Evolutionary conservation across 257 asterid genomes (phyloP), one percentile per base, ranked within the genome.

Genomic region (Forsythia viridissima): DNA sequence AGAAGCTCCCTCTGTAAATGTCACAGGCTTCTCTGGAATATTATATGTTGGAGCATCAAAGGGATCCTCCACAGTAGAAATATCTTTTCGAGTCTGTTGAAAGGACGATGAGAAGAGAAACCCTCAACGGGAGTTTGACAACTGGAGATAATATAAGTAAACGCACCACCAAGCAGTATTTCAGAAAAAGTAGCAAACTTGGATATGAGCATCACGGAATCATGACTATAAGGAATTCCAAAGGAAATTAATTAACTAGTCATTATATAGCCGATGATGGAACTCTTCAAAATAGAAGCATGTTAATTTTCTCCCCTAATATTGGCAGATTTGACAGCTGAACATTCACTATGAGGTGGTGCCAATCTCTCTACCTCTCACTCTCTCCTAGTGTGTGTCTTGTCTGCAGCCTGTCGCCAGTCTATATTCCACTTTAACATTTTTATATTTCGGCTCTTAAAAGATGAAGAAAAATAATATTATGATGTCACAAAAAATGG

Each of bases 1-100:
- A 24, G 98, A 93, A 85, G 97, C 97, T 83, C 98, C 99, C 86
- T 95, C 99, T 3, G 94, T 91, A 75, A 93, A 93, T 0, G 99
- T 87, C 82, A 95, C 96, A 24, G 97, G 99, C 88, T 92, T 95
- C 85, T 95, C 94, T 4, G 98, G 99, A 81, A 95, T 95, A 82
- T 93, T 89, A 78, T 93, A 91, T 24, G 99, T 95, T 72, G 97
- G 98, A 74, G 97, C 92, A 88, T 92, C 96, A 86, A 95, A 93
- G 11, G 98, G 98, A 77, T 92, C 93, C 81, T 93, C 98, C 13
- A 89, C 70, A 1, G 86, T 92, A 77, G 98, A 87, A 77, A 93
- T 51, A 18, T 89, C 98, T 84, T 91, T 95, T 46, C 84, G 89
- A 76, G 91, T 30, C 98, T 94, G 96, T 46, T 30, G 34, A 30